A percentile compares a stretch with the other conserved stretches of the same genome.
phyloP scores from a whole-genome alignment of 768 basidiomycete genomes.

The Lactarius trivialis region DNA sequence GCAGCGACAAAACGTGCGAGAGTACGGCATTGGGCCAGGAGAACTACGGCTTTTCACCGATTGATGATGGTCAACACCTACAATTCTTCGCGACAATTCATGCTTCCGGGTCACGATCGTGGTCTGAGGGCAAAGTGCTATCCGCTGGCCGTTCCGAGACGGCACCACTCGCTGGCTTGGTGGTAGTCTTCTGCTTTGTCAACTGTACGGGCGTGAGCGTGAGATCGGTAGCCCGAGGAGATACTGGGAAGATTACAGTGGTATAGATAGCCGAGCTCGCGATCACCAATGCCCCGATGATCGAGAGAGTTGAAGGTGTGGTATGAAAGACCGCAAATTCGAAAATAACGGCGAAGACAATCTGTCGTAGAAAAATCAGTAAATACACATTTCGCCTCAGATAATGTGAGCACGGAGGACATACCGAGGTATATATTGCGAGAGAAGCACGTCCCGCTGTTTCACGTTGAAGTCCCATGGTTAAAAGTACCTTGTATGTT shows the following conservation, averaged over 20 bases:
- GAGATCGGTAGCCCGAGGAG: background rate
- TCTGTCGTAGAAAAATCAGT: background rate
- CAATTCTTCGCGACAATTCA: background rate
- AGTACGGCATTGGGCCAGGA: background rate
- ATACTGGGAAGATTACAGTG: slow-evolving; percentile 40
- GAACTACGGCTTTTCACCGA: too few relatives aligned
- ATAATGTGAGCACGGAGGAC: background rate
- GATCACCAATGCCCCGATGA: slow-evolving; percentile 61
- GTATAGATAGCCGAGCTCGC: slow-evolving; percentile 56
- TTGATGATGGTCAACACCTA: background rate
- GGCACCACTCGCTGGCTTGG: slow-evolving; percentile 6
- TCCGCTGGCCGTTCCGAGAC: background rate
- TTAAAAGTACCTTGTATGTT: slow-evolving; percentile 39
- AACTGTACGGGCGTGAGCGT: background rate
- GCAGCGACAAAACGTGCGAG: background rate
- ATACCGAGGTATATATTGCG: slow-evolving; percentile 47
- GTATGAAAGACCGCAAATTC: slow-evolving; percentile 62
- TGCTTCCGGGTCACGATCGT: background rate
- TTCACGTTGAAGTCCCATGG: slow-evolving; percentile 58
- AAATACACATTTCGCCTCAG: background rate
- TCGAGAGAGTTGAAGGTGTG: slow-evolving; percentile 50
- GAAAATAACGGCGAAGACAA: slow-evolving; percentile 55
- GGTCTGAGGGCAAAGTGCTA: background rate
- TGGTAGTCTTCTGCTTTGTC: slow-evolving; percentile 3
- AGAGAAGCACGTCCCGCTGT: slow-evolving; percentile 58